Conservation (phyloP, 73 alveolate species). For the Tetrahymena malaccensis region DNA sequence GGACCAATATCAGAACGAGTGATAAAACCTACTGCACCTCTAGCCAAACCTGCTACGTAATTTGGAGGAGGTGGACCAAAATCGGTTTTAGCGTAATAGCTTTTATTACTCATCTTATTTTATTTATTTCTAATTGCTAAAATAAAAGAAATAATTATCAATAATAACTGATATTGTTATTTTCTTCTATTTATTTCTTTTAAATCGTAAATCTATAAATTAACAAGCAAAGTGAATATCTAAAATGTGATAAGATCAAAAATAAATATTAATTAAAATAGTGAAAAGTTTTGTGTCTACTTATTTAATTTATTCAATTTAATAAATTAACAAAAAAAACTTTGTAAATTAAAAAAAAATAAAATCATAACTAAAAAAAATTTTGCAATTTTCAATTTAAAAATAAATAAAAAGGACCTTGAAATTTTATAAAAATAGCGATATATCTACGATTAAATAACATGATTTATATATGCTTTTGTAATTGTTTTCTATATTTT, state of each 20-base stretch:
- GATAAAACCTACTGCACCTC: conserved; percentile 75
- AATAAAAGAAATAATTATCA: background rate
- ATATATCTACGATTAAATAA: too few species aligned
- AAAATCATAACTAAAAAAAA: background rate
- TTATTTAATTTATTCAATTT: too few species aligned
- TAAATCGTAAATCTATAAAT: background rate
- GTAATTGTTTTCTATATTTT: too few species aligned
- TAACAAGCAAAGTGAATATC: background rate
- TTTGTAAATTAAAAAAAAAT: too few species aligned
- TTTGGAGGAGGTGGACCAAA: conserved; percentile 72
- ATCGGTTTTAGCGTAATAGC: conserved; percentile 11
- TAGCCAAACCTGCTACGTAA: conserved; percentile 72
- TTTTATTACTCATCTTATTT: background rate
- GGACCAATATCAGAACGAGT: conserved; percentile 75
- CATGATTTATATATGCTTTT: too few species aligned
- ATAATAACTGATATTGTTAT: background rate
- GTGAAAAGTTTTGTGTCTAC: background rate
- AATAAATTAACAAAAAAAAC: too few species aligned
- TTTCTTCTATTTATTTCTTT: background rate
- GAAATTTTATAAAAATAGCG: too few species aligned
- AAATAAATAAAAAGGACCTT: too few species aligned
- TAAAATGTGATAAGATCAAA: background rate
- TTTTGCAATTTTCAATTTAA: too few species aligned
- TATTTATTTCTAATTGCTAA: background rate
- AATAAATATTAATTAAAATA: too few species aligned